Conservation (phyloP, 352 stramenopile species). For the Phytopythium oedochilum region DNA sequence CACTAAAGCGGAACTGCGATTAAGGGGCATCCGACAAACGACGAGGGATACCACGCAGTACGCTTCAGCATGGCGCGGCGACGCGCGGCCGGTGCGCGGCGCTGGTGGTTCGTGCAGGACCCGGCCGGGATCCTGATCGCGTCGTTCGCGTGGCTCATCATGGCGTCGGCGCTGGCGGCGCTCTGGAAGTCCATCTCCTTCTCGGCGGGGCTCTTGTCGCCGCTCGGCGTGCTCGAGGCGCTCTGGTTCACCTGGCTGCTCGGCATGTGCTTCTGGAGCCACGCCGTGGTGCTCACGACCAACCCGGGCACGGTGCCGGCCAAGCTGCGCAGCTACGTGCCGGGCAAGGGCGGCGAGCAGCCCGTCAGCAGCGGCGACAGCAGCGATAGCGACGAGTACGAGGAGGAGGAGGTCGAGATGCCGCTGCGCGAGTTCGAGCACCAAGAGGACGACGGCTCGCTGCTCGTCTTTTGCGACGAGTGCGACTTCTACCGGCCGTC, state of each 20-base stretch:
- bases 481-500: constrained; percentile 74
- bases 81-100: neutral
- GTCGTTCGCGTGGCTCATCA: constrained; percentile 49
- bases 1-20: neutral
- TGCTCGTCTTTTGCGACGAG: constrained; percentile 78
- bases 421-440: constrained; percentile 57
- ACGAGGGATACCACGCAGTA: neutral
- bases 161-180: constrained; percentile 33
- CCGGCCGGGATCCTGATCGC: constrained; percentile 60
- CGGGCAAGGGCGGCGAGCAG: neutral
- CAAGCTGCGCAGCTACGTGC: constrained; percentile 21
- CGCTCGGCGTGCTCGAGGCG: constrained; percentile 31
- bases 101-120: constrained; percentile 60
- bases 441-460: constrained; percentile 65
- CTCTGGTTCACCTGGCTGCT: constrained; percentile 52
- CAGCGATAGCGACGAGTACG: constrained; percentile 14
- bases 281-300: constrained; percentile 67
- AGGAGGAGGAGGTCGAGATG: constrained; percentile 63
- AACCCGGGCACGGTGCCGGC: constrained; percentile 69
- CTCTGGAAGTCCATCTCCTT: constrained; percentile 44
- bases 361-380: neutral
- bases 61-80: neutral
- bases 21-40: too few relatives aligned
- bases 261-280: constrained; percentile 68
- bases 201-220: constrained; percentile 56